Base-by-base conservation (phyloP, 75 land plant species). In the Sequoia sempervirens region DNA sequence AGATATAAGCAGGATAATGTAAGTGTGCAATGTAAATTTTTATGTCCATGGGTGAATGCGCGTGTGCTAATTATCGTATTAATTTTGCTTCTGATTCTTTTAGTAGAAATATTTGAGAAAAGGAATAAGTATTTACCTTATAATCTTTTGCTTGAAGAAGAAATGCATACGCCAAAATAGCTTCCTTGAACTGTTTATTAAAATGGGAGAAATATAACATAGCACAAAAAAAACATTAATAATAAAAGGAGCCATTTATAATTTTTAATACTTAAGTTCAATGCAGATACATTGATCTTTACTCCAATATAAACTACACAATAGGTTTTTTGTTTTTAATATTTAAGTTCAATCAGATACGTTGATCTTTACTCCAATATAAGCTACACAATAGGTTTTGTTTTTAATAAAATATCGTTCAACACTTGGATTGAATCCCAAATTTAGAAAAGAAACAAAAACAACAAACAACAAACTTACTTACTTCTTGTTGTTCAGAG, bases 401-500 rank as follows among this genome's bases (percentile, higher is more conserved):
- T 28, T 32, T 58, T 28, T 30, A 20, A 20, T 4, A 56, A 61
- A 26, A 61, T 61, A 61, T 23, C 66, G 26, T 41, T 38, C 79
- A 18, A 76, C 23, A 13, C 12, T 10, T 30, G 28, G 46, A 28
- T 75, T 81, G 18, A 7, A 64, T 78, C 1, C 66, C 43, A 73
- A 43, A 15, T 20, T 50, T 1, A 30, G 84, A 26, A 72, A 46
- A 50, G 13, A 12, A 11, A 50, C 53, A 50, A 50, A 34, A 34
- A 34, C 36, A 34, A 34, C n/a, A n/a, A n/a, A 34, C 36, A 34
- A 34, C n/a, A n/a, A n/a, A n/a, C n/a, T n/a, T n/a, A 50, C 53
- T 91, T 72, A 95, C 97, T 85, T 94, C 92, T 80, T 97, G 99
- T 70, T 97, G 96, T 88, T 97, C 96, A 83, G 99, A 95, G 53